phyloP scores from a whole-genome alignment of 305 asterid genomes.

The Fraxinus nigra region DNA sequence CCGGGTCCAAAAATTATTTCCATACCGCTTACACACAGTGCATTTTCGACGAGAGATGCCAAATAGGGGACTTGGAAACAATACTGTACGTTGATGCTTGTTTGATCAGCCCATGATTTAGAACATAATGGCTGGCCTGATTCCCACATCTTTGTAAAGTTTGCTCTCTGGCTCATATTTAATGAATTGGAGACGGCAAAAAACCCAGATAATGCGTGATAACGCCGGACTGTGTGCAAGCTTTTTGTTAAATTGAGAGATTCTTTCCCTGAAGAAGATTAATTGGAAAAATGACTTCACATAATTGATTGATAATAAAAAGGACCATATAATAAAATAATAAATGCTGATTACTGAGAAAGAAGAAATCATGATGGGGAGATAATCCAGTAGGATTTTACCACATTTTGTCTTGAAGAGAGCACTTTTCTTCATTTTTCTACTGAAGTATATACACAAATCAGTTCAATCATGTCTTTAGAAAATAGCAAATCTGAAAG shows the following conservation, averaged over 20 bases:
- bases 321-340: neutral
- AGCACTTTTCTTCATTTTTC: neutral
- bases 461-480: neutral
- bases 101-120: constrained; percentile 32
- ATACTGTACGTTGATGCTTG: constrained; percentile 32
- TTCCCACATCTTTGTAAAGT: constrained; percentile 50
- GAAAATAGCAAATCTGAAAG: neutral
- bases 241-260: constrained; percentile 41
- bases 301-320: neutral
- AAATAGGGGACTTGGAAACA: constrained; percentile 71
- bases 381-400: neutral
- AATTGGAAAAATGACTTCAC: neutral
- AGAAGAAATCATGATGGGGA: neutral
- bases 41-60: constrained; percentile 58
- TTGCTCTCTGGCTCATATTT: constrained; percentile 54
- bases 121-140: constrained; percentile 53
- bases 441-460: neutral
- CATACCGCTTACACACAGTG: constrained; percentile 54
- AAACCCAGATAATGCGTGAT: constrained; percentile 76
- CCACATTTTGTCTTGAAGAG: neutral
- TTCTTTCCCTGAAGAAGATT: constrained; percentile 44
- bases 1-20: constrained; percentile 76
- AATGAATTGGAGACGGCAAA: constrained; percentile 55
- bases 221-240: constrained; percentile 38
- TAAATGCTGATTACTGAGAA: neutral